These are phyloP conservation scores for Podospora appendiculata DNA, from an alignment of 495 filamentous ascomycete genomes.

Conservation along the genomic window DNA sequence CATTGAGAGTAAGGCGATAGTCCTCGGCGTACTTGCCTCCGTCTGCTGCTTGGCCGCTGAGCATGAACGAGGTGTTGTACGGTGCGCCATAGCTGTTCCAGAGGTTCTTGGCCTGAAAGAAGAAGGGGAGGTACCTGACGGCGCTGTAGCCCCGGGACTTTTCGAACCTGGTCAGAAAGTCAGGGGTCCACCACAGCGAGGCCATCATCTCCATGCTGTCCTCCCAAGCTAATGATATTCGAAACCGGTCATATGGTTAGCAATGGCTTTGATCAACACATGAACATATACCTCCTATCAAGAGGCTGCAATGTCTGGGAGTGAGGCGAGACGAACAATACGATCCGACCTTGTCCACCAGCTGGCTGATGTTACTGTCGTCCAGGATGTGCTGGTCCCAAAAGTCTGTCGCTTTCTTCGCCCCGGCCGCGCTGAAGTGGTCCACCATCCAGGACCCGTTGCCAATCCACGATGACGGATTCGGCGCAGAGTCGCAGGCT, in stretches of 20 bases:
- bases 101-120: slow-evolving; percentile 28
- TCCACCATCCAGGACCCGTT: slow-evolving; percentile 45
- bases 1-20: slow-evolving; percentile 15
- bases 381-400: slow-evolving; percentile 38
- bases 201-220: slow-evolving; percentile 40
- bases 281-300: too few species aligned
- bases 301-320: too few species aligned
- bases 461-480: slow-evolving; percentile 23
- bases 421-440: slow-evolving; percentile 39
- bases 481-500: slow-evolving; percentile 10
- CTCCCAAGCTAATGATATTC: slow-evolving; percentile 33
- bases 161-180: slow-evolving; percentile 17
- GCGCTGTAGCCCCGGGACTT: slow-evolving; percentile 17
- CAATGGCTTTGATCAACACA: not conserved
- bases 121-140: slow-evolving; percentile 27
- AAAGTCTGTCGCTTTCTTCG: slow-evolving; percentile 33
- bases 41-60: slow-evolving; percentile 14
- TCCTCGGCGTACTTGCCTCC: slow-evolving; percentile 17
- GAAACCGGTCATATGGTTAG: not conserved
- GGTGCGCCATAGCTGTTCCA: slow-evolving; percentile 19
- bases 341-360: slow-evolving; percentile 30
- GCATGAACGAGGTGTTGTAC: slow-evolving; percentile 8
- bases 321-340: slow-evolving; percentile 30
- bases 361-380: slow-evolving; percentile 18
- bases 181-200: slow-evolving; percentile 35